Percentiles rank a stretch among this genome's conserved stretches.
Conservation (phyloP, 139 green algal genomes). For the Volvox africanus region DNA sequence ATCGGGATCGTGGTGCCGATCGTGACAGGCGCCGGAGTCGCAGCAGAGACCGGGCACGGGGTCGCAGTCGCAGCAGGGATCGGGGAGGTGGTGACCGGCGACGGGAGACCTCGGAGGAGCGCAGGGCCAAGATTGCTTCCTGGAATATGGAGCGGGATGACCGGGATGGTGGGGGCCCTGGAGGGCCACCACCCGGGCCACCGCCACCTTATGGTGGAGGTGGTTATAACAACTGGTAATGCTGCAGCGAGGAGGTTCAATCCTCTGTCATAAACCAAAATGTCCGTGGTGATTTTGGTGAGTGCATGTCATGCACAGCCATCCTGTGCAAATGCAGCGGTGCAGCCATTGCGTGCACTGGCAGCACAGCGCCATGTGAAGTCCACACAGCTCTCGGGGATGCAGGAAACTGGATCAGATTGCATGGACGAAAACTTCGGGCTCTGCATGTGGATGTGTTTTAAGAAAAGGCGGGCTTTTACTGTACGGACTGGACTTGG, state of each 20-base stretch:
- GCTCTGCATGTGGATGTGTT: not conserved
- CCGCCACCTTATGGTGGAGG: not conserved
- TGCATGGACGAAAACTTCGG: not conserved
- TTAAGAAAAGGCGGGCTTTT: not conserved
- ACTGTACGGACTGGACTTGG: not conserved
- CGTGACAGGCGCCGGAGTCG: constrained; percentile 28
- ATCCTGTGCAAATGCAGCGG: not conserved
- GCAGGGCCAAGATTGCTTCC: constrained; percentile 78
- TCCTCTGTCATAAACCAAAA: too few relatives aligned
- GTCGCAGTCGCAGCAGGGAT: constrained; percentile 10
- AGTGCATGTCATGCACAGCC: not conserved
- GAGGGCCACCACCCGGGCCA: not conserved
- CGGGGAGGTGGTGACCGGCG: constrained; percentile 39
- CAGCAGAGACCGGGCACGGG: constrained; percentile 29
- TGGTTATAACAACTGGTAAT: constrained; percentile 3
- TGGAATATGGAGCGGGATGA: constrained; percentile 77
- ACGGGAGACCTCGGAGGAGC: constrained; percentile 76
- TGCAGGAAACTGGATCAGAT: not conserved
- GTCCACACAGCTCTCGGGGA: not conserved
- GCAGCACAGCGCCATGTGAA: not conserved
- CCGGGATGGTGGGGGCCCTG: not conserved
- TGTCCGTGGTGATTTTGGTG: not conserved
- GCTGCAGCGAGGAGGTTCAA: not conserved
- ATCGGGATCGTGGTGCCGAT: too few relatives aligned
- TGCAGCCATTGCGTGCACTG: not conserved